Evolutionary conservation across 805 yeast genomes (phyloP), one percentile per base, ranked within the genome.

Genomic region (Saturnispora bothae): DNA sequence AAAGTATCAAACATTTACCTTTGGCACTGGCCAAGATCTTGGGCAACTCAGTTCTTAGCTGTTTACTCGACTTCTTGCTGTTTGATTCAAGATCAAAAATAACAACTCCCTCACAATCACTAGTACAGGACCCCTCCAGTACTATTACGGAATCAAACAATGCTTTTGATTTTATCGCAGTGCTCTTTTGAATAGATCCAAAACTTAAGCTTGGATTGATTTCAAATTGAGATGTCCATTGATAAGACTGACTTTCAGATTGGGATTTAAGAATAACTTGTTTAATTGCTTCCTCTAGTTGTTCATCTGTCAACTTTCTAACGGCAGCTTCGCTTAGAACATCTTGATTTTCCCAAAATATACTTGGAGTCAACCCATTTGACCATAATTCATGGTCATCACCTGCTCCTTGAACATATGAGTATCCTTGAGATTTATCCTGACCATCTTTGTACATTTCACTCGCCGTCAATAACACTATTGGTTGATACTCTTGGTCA

Each of bases 331-430:
- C 20, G 8, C 23, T 22, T 12, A 19, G 23, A 6, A 35, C 34
- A 1, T 52, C 56, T 3, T 53, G 36, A 41, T 69, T 51, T 3
- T 51, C 37, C 94, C 94, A 84, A 34, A 81, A 71, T 20, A 71
- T 34, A 0, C 49, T 48, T 0, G 88, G 75, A 1, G 65, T 68
- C 22, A 84, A 54, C 0, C 66, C 60, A 4, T 69, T 63, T 0
- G 79, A 70, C 96, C 96, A 86, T 9, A 78, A 61, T 50, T 86
- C 96, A 53, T 86, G 95, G 50, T 88, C 96, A 56, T 86, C 96
- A 0, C 92, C 96, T 0, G 95, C 92, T 1, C 96, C 96, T 56
- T 85, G 96, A 1, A 85, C 82, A 51, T 86, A 86, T 0, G 67
- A 57, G 46, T 60, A 78, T 0, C 76, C 78, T 7, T 54, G 42